Evolutionary conservation across 371 early-diverging fungal genomes (phyloP), one percentile per base, ranked within the genome.

Genomic region (Neoconidiobolus thromboides): DNA sequence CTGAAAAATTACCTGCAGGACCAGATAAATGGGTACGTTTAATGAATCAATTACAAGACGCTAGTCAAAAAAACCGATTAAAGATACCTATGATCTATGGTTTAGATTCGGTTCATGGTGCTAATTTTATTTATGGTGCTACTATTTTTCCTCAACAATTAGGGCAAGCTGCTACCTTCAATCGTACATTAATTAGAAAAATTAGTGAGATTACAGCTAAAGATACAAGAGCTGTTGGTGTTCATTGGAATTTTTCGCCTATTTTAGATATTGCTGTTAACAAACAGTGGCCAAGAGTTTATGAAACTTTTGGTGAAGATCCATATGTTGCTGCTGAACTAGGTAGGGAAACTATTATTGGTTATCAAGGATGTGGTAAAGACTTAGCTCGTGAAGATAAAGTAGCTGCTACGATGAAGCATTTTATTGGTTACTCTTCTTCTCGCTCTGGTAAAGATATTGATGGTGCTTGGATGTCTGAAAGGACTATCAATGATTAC

Each of bases 231-330:
- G 71, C 76, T 0, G 76, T 74, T 0, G 76, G 76, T 3, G 62
- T 67, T 37, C 75, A 72, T 43, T 81, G 82, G 82, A 73, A 76
- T 12, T 82, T 83, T 72, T 74, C 76, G 0, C 83, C 83, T 0
- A 72, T 82, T 14, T 63, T 79, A 1, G 83, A 83, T 58, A 64
- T 83, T 46, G 76, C 76, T 0, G 75, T 76, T 26, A 76, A 75
- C 57, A 82, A 82, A 67, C 75, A 78, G 56, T 83, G 83, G 83
- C 73, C 82, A 1, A 74, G 83, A 7, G 76, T 76, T 1, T 83
- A 77, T 62, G 82, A 83, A 54, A 70, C 69, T 55, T 74, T 76
- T 68, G 76, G 76, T 10, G 70, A 67, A 61, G 66, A 83, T 43
- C 81, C 83, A 7, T 69, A 71, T 61, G 65, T 83, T 41, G 71